These are phyloP conservation scores for Chlorella sp. DNA, from an alignment of 139 green algal genomes.

Conservation along the genomic window DNA sequence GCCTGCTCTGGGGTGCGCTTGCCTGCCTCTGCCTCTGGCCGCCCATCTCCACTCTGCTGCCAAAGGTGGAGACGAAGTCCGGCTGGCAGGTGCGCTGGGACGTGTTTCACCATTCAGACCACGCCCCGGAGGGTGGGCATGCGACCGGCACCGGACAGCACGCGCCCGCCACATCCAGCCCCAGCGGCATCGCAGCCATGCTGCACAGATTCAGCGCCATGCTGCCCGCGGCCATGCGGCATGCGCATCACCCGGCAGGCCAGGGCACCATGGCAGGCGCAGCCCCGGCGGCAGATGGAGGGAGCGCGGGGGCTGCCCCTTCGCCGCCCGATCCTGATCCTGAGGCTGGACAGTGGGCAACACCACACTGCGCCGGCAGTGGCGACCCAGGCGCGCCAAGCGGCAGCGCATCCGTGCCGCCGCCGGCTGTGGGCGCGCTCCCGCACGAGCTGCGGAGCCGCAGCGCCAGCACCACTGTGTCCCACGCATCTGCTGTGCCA, in stretches of 20 bases:
- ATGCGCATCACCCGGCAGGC: not conserved
- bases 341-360: not conserved
- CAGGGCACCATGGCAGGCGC: too few relatives aligned
- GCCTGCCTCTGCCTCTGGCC: slow-evolving; percentile 35
- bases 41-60: slow-evolving; percentile 24
- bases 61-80: slow-evolving; percentile 28
- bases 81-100: slow-evolving; percentile 19
- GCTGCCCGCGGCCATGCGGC: not conserved
- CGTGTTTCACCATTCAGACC: not conserved
- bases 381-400: not conserved
- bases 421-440: not conserved
- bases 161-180: not conserved
- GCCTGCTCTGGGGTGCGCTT: slow-evolving; percentile 24
- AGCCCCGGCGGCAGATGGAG: too few relatives aligned
- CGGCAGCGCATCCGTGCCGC: not conserved
- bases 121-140: not conserved
- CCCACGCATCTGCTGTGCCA: too few relatives aligned
- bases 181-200: not conserved
- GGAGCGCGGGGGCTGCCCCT: too few relatives aligned
- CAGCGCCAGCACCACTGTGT: too few relatives aligned
- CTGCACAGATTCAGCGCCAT: not conserved
- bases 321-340: not conserved
- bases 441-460: not conserved
- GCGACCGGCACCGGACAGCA: not conserved
- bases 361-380: too few relatives aligned